phyloP scores from a whole-genome alignment of 306 rosid species.

The Arachis stenosperma region DNA sequence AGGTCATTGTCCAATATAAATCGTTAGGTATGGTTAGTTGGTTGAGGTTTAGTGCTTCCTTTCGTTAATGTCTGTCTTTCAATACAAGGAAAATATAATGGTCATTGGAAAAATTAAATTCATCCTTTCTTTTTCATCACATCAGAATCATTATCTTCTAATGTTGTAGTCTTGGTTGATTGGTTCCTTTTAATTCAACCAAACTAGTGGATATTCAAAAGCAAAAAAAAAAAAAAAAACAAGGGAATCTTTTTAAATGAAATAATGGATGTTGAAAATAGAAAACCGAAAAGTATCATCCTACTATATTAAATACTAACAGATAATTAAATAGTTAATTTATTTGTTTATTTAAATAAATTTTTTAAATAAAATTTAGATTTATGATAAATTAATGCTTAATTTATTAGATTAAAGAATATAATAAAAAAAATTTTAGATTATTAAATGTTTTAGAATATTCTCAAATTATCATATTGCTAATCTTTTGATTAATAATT shows the following conservation, averaged over 20 bases:
- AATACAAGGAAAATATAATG: background rate
- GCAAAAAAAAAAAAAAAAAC: background rate
- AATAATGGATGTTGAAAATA: constrained; percentile 20
- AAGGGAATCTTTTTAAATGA: background rate
- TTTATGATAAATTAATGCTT: background rate
- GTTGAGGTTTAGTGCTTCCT: background rate
- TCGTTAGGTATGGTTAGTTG: constrained; percentile 32
- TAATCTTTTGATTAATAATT: background rate
- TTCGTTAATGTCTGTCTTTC: background rate
- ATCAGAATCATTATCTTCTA: constrained; percentile 20
- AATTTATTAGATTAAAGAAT: too few relatives aligned
- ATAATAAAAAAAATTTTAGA: too few relatives aligned
- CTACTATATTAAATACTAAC: background rate
- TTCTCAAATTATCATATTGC: background rate
- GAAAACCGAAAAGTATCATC: background rate
- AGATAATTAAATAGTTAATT: background rate
- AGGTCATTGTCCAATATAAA: background rate
- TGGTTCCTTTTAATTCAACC: constrained; percentile 14
- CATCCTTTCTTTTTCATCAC: constrained; percentile 1
- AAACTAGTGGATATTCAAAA: constrained; percentile 1
- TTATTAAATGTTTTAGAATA: too few relatives aligned
- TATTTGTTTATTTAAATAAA: too few relatives aligned
- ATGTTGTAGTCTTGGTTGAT: background rate
- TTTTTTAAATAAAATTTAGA: background rate
- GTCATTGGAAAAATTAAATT: constrained; percentile 1